Percentiles rank a stretch among this genome's conserved stretches.
Evolutionary conservation across 352 stramenopile genomes (phyloP).

Genomic region (Phytophthora litchii): DNA sequence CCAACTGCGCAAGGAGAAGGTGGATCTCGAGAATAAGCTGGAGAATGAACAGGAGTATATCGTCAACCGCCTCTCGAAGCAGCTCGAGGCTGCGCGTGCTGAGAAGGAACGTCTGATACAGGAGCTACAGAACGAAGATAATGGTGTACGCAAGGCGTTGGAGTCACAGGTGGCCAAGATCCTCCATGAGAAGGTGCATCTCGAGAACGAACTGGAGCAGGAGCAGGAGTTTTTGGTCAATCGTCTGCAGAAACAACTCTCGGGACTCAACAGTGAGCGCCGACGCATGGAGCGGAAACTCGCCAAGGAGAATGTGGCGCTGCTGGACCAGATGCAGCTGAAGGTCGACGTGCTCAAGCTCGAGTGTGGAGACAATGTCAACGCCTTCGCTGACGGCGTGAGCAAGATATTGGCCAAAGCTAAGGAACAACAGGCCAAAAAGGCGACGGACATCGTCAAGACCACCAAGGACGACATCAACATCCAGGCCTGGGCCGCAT

Average conservation of each 20-base stretch:
- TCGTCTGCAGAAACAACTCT: conserved; percentile 83
- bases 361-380: conserved; percentile 64
- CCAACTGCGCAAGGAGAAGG: conserved; percentile 87
- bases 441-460: conserved; percentile 51
- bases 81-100: conserved; percentile 69
- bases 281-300: conserved; percentile 77
- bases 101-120: conserved; percentile 75
- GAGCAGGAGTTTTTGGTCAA: conserved; percentile 91
- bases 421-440: conserved; percentile 65
- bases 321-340: conserved; percentile 72
- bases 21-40: conserved; percentile 92
- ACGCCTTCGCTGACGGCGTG: conserved; percentile 66
- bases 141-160: conserved; percentile 62
- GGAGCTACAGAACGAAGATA: conserved; percentile 75
- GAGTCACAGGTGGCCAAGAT: conserved; percentile 86
- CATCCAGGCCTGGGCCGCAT: conserved; percentile 44
- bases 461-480: conserved; percentile 71
- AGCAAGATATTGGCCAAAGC: conserved; percentile 47
- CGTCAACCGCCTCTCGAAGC: conserved; percentile 91
- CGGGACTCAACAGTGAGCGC: conserved; percentile 68
- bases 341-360: conserved; percentile 66
- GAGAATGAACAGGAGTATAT: conserved; percentile 93
- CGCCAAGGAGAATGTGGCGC: conserved; percentile 70
- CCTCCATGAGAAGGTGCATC: conserved; percentile 80
- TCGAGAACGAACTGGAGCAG: conserved; percentile 89